Conservation (phyloP, 2,329 filamentous ascomycete species). For the Botrytis sinoallii region DNA sequence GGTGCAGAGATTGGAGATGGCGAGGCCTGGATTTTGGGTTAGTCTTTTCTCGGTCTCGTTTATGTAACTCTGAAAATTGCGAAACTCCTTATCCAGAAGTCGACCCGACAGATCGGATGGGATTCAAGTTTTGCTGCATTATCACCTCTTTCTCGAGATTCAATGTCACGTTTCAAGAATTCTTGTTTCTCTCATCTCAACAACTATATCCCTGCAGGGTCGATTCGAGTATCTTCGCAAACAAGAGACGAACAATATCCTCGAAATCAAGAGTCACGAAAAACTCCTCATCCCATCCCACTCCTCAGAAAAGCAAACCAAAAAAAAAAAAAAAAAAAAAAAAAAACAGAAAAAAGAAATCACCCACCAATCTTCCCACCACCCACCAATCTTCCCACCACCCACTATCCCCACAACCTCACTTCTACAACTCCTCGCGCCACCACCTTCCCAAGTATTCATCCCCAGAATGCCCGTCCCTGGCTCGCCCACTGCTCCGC, state of each 20-base stretch:
- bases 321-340: too few relatives aligned
- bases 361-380: conserved; percentile 1
- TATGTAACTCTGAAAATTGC: fast-evolving
- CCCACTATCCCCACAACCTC: conserved; percentile 8
- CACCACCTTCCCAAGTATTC: not conserved
- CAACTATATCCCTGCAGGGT: too few relatives aligned
- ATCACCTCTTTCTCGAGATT: too few relatives aligned
- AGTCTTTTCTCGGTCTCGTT: not conserved
- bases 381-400: not conserved
- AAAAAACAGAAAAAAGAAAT: too few relatives aligned
- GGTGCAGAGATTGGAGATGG: not conserved
- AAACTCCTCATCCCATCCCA: not conserved
- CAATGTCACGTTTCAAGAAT: too few relatives aligned
- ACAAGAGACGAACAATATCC: not conserved
- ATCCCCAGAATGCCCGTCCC: not conserved
- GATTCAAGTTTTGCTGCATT: too few relatives aligned
- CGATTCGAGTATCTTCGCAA: not conserved
- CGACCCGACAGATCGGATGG: too few relatives aligned
- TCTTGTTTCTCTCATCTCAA: too few relatives aligned
- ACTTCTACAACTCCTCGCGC: not conserved
- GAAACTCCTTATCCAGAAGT: not conserved
- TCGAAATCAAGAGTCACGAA: not conserved
- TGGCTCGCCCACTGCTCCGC: not conserved
- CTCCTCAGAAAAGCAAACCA: not conserved
- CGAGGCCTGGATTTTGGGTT: not conserved